phyloP scores from a whole-genome alignment of 2,329 filamentous ascomycete genomes.

The Microsporum ferrugineum region DNA sequence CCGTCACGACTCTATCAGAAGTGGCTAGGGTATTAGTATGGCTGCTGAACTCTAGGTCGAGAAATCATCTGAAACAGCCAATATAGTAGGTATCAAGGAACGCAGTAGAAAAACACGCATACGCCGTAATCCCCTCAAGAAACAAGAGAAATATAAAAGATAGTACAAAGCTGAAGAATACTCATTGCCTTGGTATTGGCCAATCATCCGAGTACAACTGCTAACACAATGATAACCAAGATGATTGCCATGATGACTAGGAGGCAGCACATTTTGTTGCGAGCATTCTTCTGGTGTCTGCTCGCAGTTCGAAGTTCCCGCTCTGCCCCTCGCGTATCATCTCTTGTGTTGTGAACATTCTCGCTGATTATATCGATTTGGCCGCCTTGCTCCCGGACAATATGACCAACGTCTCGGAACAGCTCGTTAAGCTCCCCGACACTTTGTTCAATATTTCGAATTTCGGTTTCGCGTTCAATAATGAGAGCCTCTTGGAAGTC shows the following conservation, averaged over 20 bases:
- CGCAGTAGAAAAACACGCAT: neutral
- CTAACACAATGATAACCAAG: conserved; percentile 76
- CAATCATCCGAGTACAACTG: conserved; percentile 61
- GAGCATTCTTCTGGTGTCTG: conserved; percentile 86
- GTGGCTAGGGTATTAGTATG: neutral
- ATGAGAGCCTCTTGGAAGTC: conserved; percentile 96
- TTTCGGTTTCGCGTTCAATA: conserved; percentile 91
- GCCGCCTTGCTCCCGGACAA: conserved; percentile 87
- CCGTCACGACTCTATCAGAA: neutral
- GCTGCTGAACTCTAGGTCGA: neutral
- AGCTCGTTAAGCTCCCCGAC: conserved; percentile 93
- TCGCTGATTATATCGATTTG: conserved; percentile 76
- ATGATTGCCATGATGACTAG: conserved; percentile 81
- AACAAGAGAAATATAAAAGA: neutral
- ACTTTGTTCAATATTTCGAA: conserved; percentile 92
- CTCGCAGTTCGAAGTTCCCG: conserved; percentile 73
- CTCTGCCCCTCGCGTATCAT: conserved; percentile 75
- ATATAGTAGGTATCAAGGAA: neutral
- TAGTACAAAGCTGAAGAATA: neutral
- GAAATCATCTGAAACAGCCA: neutral
- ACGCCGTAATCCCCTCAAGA: neutral
- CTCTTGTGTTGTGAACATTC: conserved; percentile 73
- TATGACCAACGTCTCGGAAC: conserved; percentile 95
- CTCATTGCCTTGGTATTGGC: neutral
- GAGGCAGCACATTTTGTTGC: conserved; percentile 88